Evolutionary conservation across 371 early-diverging fungal species (phyloP), one percentile per base, ranked within the genome.

Genomic region (Mucor sp.): DNA sequence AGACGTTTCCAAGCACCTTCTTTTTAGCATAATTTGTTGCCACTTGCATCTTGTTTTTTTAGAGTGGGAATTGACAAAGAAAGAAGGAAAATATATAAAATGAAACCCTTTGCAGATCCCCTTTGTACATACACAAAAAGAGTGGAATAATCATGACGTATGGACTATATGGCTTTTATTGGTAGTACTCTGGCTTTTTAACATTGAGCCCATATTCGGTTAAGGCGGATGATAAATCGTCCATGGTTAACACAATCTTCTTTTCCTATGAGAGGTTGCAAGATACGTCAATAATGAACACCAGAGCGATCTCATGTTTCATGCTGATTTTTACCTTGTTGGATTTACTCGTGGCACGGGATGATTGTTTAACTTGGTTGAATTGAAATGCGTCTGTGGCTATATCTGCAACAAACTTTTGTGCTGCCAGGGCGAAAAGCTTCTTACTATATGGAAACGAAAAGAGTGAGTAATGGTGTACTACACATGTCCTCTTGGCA

Each of bases 331-430:
- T 58, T 58, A 55, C 48, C 74, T 77, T 81, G 58, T 75, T 75
- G 37, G 72, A 67, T 58, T 74, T 76, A 27, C 67, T 66, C 11
- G 68, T 50, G 6, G 43, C 62, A 15, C 77, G 70, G 73, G 72
- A 86, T 79, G 79, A 95, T 73, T 93, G 93, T 33, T 95, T 81
- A 21, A 97, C 90, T 71, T 95, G 94, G 71, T 89, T 89, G 77
- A 92, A 95, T 69, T 97, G 98, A 74, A 93, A 91, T 4, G 99
- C 97, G 69, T 97, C 97, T 0, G 92, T 93, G 8, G 96, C 95
- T 66, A 98, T 90, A 70, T 97, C 98, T 1, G 96, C 88, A 19
- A 97, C 84, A 64, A 97, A 97, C 74, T 96, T 97, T 85, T 98
- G 98, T 19, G 97, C 92, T 0, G 95, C 96, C 58, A 98, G 79